phyloP scores from a whole-genome alignment of 1,284 basidiomycete genomes.

The Sphagnurus paluster region DNA sequence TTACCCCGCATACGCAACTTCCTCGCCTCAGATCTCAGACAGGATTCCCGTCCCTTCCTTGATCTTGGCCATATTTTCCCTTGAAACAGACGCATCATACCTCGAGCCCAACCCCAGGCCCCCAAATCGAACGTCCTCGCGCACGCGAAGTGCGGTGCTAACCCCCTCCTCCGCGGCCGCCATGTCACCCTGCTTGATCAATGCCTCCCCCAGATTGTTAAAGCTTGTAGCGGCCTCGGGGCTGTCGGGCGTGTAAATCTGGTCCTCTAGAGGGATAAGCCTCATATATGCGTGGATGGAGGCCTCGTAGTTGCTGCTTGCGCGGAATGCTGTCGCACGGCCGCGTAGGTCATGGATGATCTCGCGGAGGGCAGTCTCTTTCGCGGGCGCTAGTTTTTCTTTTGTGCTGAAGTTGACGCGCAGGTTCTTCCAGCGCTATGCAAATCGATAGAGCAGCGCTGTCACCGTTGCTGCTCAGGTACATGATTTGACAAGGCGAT shows the following conservation, averaged over 20 bases:
- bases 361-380: neutral
- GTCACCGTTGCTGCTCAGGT: too few species aligned
- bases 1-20: slow-evolving; percentile 1
- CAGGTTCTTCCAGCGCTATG: too few species aligned
- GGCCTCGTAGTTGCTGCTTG: neutral
- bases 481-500: too few species aligned
- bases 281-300: neutral
- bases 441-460: too few species aligned
- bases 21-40: neutral
- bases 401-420: too few species aligned
- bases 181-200: neutral
- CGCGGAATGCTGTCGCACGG: neutral
- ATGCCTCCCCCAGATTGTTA: neutral
- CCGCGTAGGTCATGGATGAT: neutral
- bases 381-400: too few species aligned
- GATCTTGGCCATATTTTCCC: slow-evolving; percentile 1
- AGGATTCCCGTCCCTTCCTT: neutral
- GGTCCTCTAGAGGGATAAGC: slow-evolving; percentile 1
- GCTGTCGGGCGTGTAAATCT: neutral
- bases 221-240: neutral
- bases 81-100: neutral
- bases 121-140: neutral
- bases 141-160: neutral
- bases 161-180: neutral
- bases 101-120: neutral